Base-by-base conservation (phyloP, 2,329 filamentous ascomycete genomes). In the Fusarium sp. region DNA sequence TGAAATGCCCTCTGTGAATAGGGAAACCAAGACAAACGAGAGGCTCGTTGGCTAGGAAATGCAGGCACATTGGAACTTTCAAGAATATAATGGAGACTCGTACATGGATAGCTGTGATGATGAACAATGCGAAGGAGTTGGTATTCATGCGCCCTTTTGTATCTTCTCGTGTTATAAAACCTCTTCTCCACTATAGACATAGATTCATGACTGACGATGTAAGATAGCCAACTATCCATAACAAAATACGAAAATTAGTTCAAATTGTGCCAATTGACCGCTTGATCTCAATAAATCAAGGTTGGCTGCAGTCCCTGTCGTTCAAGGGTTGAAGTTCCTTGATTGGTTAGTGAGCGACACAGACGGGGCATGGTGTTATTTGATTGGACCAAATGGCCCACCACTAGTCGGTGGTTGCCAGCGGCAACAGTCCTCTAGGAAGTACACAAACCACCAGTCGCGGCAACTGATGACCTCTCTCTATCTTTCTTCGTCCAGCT, bases 371-470 rank as follows among this genome's bases (percentile, higher is more conserved):
- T 11, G 51, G 25, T 63, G 40, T 50, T 58, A 29, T 51, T 29
- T 67, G 40, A 67, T 69, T 69, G 66, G 66, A 18, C 14, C 8
- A 40, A 21, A 27, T 3, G 20, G 4, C 33, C 40, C 46, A 53
- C 50, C 27, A 18, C 21, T 21, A 21, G 21, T 51, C 17, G 13
- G 29, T 37, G 55, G 75, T 76, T 76, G 75, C 69, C 72, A 76
- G 25, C 71, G 61, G 76, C 76, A 78, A 78, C 76, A 66, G 49
- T 51, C 48, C 50, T 27, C 54, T 23, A 21, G 58, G 61, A 75
- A 76, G 74, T 78, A 78, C 76, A 78, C 76, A 78, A 78, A 77
- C 69, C 69, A 72, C 52, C 62, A 48, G 66, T 61, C 60, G 70
- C 49, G 41, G 58, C 48, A 59, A 61, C 67, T 56, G 53, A 56